phyloP scores from a whole-genome alignment of 75 land plant species.

The Selaginella tamariscina region DNA sequence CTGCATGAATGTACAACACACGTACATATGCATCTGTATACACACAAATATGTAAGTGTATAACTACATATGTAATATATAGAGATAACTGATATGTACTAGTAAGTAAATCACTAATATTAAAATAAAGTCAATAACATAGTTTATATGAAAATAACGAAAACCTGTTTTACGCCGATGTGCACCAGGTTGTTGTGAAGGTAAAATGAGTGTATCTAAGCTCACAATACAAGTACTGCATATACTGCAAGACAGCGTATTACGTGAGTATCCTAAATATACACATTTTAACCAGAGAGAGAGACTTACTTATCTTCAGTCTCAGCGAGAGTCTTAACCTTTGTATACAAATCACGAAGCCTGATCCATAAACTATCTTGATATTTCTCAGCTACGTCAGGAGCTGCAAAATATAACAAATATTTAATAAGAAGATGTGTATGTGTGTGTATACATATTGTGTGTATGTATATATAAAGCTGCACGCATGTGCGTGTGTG shows the following conservation, averaged over 20 bases:
- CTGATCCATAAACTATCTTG: slow-evolving; percentile 37
- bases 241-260: slow-evolving; percentile 4
- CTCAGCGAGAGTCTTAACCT: slow-evolving; percentile 62
- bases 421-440: too few species aligned
- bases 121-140: not conserved
- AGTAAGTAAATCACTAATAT: slow-evolving; percentile 14
- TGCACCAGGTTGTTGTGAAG: slow-evolving; percentile 15
- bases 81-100: slow-evolving; percentile 18
- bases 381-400: slow-evolving; percentile 55
- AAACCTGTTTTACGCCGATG: slow-evolving; percentile 27
- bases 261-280: not conserved
- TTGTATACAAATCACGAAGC: slow-evolving; percentile 42
- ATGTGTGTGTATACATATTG: too few species aligned
- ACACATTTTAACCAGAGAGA: not conserved
- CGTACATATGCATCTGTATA: not conserved
- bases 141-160: not conserved
- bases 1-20: not conserved
- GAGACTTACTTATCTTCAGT: slow-evolving; percentile 47
- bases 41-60: not conserved
- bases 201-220: slow-evolving; percentile 16
- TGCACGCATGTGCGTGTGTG: too few species aligned
- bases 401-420: slow-evolving; percentile 33
- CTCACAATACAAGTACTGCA: slow-evolving; percentile 16
- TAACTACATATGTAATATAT: not conserved
- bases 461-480: too few species aligned